These are phyloP conservation scores for Plenodomus lindquistii DNA, from an alignment of 2,329 filamentous ascomycete genomes.

Conservation along the genomic window DNA sequence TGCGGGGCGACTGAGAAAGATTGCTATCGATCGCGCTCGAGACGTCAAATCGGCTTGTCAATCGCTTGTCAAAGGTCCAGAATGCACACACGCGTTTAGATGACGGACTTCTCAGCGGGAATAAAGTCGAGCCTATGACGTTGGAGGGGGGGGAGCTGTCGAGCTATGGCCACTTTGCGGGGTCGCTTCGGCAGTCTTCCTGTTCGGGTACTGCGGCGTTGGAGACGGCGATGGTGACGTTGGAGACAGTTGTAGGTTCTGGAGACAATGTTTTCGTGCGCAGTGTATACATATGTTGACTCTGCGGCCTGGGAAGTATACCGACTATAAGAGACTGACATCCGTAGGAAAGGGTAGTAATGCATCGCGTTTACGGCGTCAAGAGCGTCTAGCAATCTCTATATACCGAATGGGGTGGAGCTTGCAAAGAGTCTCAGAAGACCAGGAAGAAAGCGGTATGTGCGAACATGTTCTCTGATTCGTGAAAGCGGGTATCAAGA, in stretches of 20 bases:
- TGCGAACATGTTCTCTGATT: too few species aligned
- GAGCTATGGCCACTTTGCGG: conserved; percentile 13
- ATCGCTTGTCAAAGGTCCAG: conserved; percentile 3
- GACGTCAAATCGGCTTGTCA: not conserved
- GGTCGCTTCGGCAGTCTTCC: not conserved
- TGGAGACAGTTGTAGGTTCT: not conserved
- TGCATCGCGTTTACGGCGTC: conserved; percentile 23
- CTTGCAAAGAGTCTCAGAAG: not conserved
- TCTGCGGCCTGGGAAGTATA: too few species aligned
- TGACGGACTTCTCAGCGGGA: not conserved
- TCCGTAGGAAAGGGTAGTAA: conserved; percentile 7
- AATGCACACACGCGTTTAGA: not conserved
- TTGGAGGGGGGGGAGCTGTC: conserved; percentile 5
- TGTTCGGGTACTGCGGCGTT: conserved; percentile 1
- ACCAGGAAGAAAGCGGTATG: too few species aligned
- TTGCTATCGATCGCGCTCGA: not conserved
- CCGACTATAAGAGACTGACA: too few species aligned
- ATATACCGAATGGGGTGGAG: not conserved
- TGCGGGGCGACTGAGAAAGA: not conserved
- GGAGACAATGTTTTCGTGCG: not conserved
- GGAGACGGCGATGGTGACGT: not conserved
- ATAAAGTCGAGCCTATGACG: conserved; percentile 9
- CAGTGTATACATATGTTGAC: not conserved
- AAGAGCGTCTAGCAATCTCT: conserved; percentile 16
- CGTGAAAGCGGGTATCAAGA: not conserved